A percentile compares a stretch with the other conserved stretches of the same genome.
Evolutionary conservation across 2,329 filamentous ascomycete species (phyloP).

Genomic region (Ascochyta rabiei): DNA sequence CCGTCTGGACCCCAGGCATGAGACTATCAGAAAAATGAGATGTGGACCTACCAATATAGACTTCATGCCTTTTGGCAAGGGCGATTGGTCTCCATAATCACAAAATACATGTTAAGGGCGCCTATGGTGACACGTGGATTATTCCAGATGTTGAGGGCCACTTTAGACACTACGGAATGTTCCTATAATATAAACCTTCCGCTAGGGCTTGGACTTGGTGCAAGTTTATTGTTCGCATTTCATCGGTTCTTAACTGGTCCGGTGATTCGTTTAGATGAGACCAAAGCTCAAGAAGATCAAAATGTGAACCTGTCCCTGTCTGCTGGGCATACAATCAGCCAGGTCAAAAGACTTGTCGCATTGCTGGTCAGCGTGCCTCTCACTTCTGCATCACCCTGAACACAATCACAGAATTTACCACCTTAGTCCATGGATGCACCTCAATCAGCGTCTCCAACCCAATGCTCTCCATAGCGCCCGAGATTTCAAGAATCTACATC

Average conservation of each 20-base stretch:
- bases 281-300: background rate
- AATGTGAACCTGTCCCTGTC: background rate
- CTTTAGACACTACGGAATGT: background rate
- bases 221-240: too few relatives aligned
- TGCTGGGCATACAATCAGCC: background rate
- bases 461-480: conserved; percentile 33
- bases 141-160: background rate
- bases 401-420: conserved; percentile 59
- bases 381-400: conserved; percentile 26
- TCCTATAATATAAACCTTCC: background rate
- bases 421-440: conserved; percentile 56
- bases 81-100: background rate
- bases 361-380: background rate
- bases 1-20: background rate
- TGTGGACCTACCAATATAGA: background rate
- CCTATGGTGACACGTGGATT: background rate
- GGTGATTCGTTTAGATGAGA: background rate
- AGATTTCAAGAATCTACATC: conserved; percentile 48
- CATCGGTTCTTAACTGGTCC: too few relatives aligned
- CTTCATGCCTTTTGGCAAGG: background rate
- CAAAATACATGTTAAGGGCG: background rate
- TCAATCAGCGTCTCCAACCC: conserved; percentile 51
- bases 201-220: background rate
- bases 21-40: background rate
- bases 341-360: background rate